A percentile compares a stretch with the other conserved stretches of the same genome.
phyloP scores from a whole-genome alignment of 2,329 filamentous ascomycete species.

The Cladophialophora chaetospira region DNA sequence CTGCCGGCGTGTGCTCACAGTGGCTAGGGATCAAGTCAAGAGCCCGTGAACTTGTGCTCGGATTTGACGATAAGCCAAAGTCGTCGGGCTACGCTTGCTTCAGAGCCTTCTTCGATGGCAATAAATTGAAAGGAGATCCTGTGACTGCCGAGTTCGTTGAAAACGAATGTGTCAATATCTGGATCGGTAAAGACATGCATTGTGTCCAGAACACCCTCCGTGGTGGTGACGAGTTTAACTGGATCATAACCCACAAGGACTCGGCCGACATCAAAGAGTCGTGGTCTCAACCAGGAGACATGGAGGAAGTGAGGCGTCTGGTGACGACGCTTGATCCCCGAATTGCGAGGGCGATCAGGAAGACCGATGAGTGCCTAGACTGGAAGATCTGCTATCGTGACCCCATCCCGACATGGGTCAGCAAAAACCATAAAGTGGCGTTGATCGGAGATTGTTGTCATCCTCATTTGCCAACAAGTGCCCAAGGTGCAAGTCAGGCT shows the following conservation, averaged over 20 bases:
- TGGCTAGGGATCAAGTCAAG: slow-evolving; percentile 53
- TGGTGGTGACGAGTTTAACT: slow-evolving; percentile 46
- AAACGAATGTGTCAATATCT: slow-evolving; percentile 55
- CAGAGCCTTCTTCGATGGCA: slow-evolving; percentile 40
- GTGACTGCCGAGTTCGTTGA: slow-evolving; percentile 57
- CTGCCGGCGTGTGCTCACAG: too few relatives aligned
- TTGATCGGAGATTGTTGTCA: slow-evolving; percentile 45
- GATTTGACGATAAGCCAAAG: slow-evolving; percentile 41
- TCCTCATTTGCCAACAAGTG: slow-evolving; percentile 46
- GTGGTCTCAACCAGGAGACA: slow-evolving; percentile 56
- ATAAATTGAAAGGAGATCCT: slow-evolving; percentile 53
- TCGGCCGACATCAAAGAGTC: slow-evolving; percentile 54
- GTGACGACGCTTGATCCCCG: slow-evolving; percentile 56
- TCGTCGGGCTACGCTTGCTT: slow-evolving; percentile 37
- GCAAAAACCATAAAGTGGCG: slow-evolving; percentile 34
- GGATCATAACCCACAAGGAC: slow-evolving; percentile 59
- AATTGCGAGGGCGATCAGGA: slow-evolving; percentile 50
- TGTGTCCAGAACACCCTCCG: slow-evolving; percentile 55
- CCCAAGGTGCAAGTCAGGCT: slow-evolving; percentile 47
- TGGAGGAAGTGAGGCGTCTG: slow-evolving; percentile 54
- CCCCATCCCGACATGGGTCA: slow-evolving; percentile 34
- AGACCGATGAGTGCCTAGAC: slow-evolving; percentile 38
- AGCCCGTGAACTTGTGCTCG: slow-evolving; percentile 52
- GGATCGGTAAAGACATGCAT: slow-evolving; percentile 57
- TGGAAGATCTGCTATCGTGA: slow-evolving; percentile 39